Evolutionary conservation across 2,329 filamentous ascomycete species (phyloP).

Genomic region (Lecanosticta acicola): DNA sequence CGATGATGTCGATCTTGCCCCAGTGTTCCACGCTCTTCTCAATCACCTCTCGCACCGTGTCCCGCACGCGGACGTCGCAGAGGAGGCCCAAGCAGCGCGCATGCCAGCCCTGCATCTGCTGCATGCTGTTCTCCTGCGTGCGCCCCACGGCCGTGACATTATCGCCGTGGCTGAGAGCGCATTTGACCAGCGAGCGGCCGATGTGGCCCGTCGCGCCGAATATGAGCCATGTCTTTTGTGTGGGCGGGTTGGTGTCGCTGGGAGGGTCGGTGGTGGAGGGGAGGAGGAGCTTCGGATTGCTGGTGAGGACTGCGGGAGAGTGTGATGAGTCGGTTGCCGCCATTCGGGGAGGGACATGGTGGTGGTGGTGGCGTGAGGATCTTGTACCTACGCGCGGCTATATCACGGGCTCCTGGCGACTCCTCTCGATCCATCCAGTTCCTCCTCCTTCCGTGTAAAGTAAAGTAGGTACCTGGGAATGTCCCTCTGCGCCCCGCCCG

Average conservation of each 20-base stretch:
- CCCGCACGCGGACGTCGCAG: slow-evolving; percentile 80
- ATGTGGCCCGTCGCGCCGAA: slow-evolving; percentile 98
- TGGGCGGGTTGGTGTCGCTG: slow-evolving; percentile 60
- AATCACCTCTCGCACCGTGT: slow-evolving; percentile 69
- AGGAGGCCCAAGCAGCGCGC: slow-evolving; percentile 70
- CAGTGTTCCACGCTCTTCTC: slow-evolving; percentile 67
- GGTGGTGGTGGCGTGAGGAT: neutral
- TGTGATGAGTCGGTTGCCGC: slow-evolving; percentile 11
- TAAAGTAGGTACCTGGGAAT: too few species aligned
- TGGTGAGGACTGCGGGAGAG: slow-evolving; percentile 16
- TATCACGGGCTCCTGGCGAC: slow-evolving; percentile 2
- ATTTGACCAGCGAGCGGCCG: slow-evolving; percentile 82
- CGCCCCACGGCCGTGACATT: slow-evolving; percentile 81
- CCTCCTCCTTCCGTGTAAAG: too few species aligned
- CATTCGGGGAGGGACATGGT: too few species aligned
- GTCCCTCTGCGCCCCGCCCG: too few species aligned
- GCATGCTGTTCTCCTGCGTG: slow-evolving; percentile 66
- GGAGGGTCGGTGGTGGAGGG: slow-evolving; percentile 85
- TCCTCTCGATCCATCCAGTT: neutral
- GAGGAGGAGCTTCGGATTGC: slow-evolving; percentile 46
- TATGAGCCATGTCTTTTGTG: slow-evolving; percentile 84
- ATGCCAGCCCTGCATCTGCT: slow-evolving; percentile 67
- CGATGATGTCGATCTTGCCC: slow-evolving; percentile 73
- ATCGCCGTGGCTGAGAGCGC: slow-evolving; percentile 73
- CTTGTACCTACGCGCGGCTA: slow-evolving; percentile 6